Evolutionary conservation across 768 basidiomycete species (phyloP).

Genomic region (Lentinula detonsa): DNA sequence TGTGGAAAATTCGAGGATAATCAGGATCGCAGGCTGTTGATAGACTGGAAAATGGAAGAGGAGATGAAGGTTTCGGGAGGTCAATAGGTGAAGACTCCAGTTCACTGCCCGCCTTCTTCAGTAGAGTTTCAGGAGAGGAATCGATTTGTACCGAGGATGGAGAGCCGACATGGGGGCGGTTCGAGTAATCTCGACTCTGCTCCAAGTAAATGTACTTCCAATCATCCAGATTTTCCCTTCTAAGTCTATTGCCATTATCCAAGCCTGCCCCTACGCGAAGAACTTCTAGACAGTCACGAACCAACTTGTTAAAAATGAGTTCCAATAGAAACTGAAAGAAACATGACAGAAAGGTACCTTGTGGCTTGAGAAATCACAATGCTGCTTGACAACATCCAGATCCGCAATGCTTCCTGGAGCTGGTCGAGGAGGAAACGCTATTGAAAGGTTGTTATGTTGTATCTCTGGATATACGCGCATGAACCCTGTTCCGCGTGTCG

Average conservation of each 20-base stretch:
- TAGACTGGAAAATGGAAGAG: slow-evolving; percentile 54
- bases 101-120: slow-evolving; percentile 52
- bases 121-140: slow-evolving; percentile 38
- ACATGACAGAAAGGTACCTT: slow-evolving; percentile 40
- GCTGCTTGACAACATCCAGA: slow-evolving; percentile 83
- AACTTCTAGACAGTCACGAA: slow-evolving; percentile 95
- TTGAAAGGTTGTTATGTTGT: slow-evolving; percentile 49
- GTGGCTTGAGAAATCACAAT: slow-evolving; percentile 83
- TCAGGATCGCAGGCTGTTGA: slow-evolving; percentile 80
- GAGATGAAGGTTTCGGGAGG: slow-evolving; percentile 44
- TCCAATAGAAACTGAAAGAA: slow-evolving; percentile 3
- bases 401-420: slow-evolving; percentile 81
- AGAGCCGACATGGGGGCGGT: background rate
- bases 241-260: slow-evolving; percentile 70
- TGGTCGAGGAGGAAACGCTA: slow-evolving; percentile 86
- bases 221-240: slow-evolving; percentile 70
- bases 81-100: slow-evolving; percentile 51
- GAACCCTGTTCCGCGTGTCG: slow-evolving; percentile 64
- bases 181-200: slow-evolving; percentile 11
- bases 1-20: slow-evolving; percentile 88
- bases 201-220: slow-evolving; percentile 91
- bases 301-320: slow-evolving; percentile 54
- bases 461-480: slow-evolving; percentile 75
- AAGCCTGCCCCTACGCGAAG: slow-evolving; percentile 87
- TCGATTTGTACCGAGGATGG: background rate